Evolutionary conservation across 2,329 filamentous ascomycete genomes (phyloP).

Genomic region (Pseudonectria buxi): DNA sequence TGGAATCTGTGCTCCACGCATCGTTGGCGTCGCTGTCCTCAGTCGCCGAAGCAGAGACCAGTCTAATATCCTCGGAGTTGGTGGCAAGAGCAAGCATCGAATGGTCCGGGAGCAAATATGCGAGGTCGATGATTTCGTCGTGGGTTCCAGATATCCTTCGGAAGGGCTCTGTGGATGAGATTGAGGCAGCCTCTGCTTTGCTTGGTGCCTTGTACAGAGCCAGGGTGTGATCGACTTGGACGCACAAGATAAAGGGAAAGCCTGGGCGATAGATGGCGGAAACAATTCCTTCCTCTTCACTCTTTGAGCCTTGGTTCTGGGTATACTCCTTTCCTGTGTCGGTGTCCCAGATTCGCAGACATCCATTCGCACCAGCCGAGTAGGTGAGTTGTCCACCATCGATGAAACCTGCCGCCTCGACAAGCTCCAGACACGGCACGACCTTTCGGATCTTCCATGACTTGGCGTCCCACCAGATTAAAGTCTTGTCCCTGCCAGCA

Average conservation of each 20-base stretch:
- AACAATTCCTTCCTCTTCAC: conserved; percentile 62
- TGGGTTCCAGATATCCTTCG: conserved; percentile 90
- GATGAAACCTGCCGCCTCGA: conserved; percentile 80
- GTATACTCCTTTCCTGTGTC: conserved; percentile 74
- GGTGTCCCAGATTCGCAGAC: conserved; percentile 76
- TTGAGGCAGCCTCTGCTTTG: conserved; percentile 27
- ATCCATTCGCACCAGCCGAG: conserved; percentile 78
- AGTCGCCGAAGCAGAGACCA: conserved; percentile 63
- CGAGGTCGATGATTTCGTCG: conserved; percentile 94
- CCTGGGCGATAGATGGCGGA: conserved; percentile 60
- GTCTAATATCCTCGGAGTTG: conserved; percentile 86
- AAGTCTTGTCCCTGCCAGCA: conserved; percentile 84
- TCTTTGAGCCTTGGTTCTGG: conserved; percentile 56
- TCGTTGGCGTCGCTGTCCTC: conserved; percentile 14
- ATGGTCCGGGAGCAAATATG: conserved; percentile 72
- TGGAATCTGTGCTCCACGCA: conserved; percentile 19
- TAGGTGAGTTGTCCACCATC: conserved; percentile 65
- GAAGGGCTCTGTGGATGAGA: conserved; percentile 44
- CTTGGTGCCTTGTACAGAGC: conserved; percentile 57
- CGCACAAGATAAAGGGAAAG: conserved; percentile 66
- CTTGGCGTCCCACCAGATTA: conserved; percentile 82
- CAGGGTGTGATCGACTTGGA: conserved; percentile 86
- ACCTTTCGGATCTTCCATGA: conserved; percentile 80
- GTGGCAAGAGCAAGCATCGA: conserved; percentile 85
- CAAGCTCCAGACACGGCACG: conserved; percentile 74